A percentile compares a stretch with the other conserved stretches of the same genome.
Conservation (phyloP, 1,139 yeast genomes). For the Yamadazyma atmosphaerica region DNA sequence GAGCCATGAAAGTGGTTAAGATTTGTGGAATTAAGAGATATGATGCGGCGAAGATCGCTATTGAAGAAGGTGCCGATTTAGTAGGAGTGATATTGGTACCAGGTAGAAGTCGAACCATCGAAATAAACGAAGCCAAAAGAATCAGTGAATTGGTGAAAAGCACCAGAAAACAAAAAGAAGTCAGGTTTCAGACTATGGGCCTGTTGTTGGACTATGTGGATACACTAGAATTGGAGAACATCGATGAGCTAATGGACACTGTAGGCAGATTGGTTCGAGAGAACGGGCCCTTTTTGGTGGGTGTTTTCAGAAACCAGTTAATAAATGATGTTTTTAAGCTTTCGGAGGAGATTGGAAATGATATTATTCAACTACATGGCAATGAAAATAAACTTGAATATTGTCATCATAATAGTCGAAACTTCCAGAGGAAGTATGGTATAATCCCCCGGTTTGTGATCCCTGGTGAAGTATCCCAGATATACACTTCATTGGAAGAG, state of each 20-base stretch:
- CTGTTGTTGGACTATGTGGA: constrained; percentile 21
- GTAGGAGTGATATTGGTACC: constrained; percentile 90
- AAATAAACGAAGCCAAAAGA: constrained; percentile 48
- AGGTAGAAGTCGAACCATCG: constrained; percentile 69
- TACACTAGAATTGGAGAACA: constrained; percentile 15
- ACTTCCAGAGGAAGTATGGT: constrained; percentile 40
- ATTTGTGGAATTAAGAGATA: constrained; percentile 77
- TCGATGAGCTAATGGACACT: constrained; percentile 35
- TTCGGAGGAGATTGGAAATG: constrained; percentile 54
- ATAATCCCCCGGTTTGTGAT: constrained; percentile 70
- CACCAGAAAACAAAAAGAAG: constrained; percentile 18
- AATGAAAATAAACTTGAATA: constrained; percentile 60
- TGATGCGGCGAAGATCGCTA: constrained; percentile 70
- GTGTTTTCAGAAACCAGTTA: constrained; percentile 86
- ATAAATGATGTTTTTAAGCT: constrained; percentile 55
- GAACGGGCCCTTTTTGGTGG: constrained; percentile 76
- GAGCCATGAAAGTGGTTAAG: constrained; percentile 46
- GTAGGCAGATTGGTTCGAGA: constrained; percentile 31
- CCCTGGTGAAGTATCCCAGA: constrained; percentile 47
- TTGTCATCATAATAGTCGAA: constrained; percentile 25
- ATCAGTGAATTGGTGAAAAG: constrained; percentile 44
- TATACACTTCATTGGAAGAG: constrained; percentile 18
- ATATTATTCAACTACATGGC: constrained; percentile 89
- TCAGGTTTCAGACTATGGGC: constrained; percentile 20
- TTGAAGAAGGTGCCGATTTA: constrained; percentile 69